Evolutionary conservation across 2,329 filamentous ascomycete species (phyloP), one percentile per base, ranked within the genome.

Genomic region (Pestalotiopsis sp.): DNA sequence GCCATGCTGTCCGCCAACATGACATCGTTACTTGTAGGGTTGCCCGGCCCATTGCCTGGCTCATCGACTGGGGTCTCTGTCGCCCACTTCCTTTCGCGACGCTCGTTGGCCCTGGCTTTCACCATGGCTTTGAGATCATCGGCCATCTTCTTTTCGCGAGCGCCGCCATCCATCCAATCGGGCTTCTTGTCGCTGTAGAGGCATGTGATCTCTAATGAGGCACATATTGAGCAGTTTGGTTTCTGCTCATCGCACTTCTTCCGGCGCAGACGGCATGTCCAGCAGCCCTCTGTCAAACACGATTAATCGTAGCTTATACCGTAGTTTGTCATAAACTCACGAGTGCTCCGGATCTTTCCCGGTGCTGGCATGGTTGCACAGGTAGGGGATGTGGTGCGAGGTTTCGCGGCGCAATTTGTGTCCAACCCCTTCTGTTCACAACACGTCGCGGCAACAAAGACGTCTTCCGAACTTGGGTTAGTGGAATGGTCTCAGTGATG

Each of bases 231-330:
- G 75, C 88, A 90, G 10, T 82, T 73, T 11, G 87, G 86, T 2
- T 80, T 81, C 26, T 72, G 78, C 73, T 88, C 85, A 70, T 89
- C 86, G 74, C 88, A 90, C 73, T 88, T 89, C 73, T 90, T 90
- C 71, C 85, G 85, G 22, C 88, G 84, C 11, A 89, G 80, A 24
- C 87, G 83, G 72, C 88, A 90, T 2, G 86, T 89, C 86, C 86
- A 89, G 74, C 87, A 89, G 68, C 86, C 86, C 7, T 80, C 81
- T 63, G 80, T 80, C 30, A 35, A 5, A 24, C n/a, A 13, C 3
- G 55, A 24, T 58, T 24, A 58, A 24, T 58, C n/a, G 13, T 58
- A 24, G 5, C 11, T 58, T 58, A 24, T 13, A 13, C 11, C 20
- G 17, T 4, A 13, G n/a, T 9, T n/a, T 5, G n/a, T 13, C 10